Evolutionary conservation across 768 basidiomycete genomes (phyloP).

Genomic region (Suillus placidus): DNA sequence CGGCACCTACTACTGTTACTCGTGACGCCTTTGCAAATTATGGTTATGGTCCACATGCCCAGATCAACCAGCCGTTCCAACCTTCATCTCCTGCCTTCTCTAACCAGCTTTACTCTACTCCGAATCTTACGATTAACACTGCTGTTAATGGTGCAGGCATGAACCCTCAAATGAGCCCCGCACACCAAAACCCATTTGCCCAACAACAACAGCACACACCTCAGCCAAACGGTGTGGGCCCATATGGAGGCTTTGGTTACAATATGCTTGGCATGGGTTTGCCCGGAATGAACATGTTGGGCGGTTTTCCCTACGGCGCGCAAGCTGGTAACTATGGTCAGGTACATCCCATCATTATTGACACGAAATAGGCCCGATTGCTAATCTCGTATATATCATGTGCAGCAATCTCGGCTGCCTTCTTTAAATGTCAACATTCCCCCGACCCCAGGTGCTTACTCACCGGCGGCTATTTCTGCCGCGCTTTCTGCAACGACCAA

Average conservation of each 20-base stretch:
- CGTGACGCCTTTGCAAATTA: constrained; percentile 85
- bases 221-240: constrained; percentile 50
- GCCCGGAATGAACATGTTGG: constrained; percentile 71
- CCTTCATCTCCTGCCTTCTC: constrained; percentile 50
- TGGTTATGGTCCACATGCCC: constrained; percentile 79
- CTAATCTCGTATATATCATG: constrained; percentile 11
- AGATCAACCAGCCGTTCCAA: constrained; percentile 57
- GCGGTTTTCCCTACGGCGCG: constrained; percentile 69
- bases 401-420: constrained; percentile 55
- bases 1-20: constrained; percentile 40
- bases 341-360: constrained; percentile 38
- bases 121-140: constrained; percentile 70
- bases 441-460: constrained; percentile 71
- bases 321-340: constrained; percentile 75
- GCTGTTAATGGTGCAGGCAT: constrained; percentile 50
- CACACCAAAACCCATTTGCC: constrained; percentile 55
- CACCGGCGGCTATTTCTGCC: constrained; percentile 76
- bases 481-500: constrained; percentile 64
- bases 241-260: constrained; percentile 69
- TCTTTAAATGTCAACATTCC: constrained; percentile 71
- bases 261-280: constrained; percentile 83
- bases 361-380: not conserved
- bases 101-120: constrained; percentile 73
- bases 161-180: constrained; percentile 66
- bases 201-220: constrained; percentile 41